A percentile compares a stretch with the other conserved stretches of the same genome.
Conservation (phyloP, 768 basidiomycete species). For the Floccularia luteovirens region DNA sequence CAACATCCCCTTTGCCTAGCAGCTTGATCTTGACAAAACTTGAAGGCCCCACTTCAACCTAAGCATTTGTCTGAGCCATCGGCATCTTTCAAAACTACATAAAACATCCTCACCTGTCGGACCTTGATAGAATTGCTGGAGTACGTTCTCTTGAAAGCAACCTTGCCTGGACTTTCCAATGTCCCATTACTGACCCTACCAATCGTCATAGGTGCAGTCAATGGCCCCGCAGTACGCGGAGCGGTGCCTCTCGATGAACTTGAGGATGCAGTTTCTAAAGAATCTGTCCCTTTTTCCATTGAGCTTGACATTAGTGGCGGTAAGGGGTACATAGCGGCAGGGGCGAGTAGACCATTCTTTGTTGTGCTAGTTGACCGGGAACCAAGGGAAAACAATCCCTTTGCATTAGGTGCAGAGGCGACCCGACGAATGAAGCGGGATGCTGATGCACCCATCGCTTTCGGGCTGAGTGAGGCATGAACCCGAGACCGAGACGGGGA, state of each 20-base stretch:
- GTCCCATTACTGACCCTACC: slow-evolving; percentile 38
- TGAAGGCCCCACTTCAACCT: slow-evolving; percentile 92
- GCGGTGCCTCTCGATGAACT: slow-evolving; percentile 57
- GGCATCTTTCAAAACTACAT: background rate
- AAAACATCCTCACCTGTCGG: slow-evolving; percentile 55
- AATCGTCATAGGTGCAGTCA: slow-evolving; percentile 28
- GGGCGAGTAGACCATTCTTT: slow-evolving; percentile 75
- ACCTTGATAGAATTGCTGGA: slow-evolving; percentile 97
- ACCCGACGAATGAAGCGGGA: slow-evolving; percentile 92
- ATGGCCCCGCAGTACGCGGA: slow-evolving; percentile 31
- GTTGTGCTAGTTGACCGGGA: slow-evolving; percentile 53
- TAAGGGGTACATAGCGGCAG: slow-evolving; percentile 51
- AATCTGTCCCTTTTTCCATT: slow-evolving; percentile 58
- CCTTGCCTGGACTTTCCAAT: slow-evolving; percentile 46
- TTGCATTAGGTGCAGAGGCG: slow-evolving; percentile 94
- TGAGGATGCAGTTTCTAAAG: slow-evolving; percentile 73
- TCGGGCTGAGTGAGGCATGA: slow-evolving; percentile 55
- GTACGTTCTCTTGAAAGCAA: slow-evolving; percentile 89
- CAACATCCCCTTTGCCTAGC: slow-evolving; percentile 98
- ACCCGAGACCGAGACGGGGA: slow-evolving; percentile 38
- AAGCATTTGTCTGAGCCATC: slow-evolving; percentile 4
- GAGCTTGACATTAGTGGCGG: slow-evolving; percentile 40
- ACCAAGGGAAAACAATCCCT: slow-evolving; percentile 70
- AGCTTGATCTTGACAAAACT: slow-evolving; percentile 97
- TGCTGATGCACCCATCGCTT: slow-evolving; percentile 64